Evolutionary conservation across 345 rosid species (phyloP).

Genomic region (Geranium brycei): DNA sequence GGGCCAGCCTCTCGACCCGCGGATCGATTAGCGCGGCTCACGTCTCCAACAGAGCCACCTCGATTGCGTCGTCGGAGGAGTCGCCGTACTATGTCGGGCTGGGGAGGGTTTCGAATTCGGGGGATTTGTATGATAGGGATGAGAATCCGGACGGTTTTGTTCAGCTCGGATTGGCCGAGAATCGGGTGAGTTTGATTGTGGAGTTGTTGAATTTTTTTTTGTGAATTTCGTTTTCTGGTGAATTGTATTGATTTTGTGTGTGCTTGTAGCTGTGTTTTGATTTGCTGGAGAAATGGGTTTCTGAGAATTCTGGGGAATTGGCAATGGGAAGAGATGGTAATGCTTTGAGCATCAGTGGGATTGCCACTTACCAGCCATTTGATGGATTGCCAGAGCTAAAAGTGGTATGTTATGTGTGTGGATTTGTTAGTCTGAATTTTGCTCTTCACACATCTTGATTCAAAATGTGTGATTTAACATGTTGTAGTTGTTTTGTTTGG

Average conservation of each 20-base stretch:
- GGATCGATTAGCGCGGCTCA: conserved; percentile 47
- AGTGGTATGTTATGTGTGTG: conserved; percentile 36
- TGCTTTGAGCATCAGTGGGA: conserved; percentile 43
- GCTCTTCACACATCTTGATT: too few species aligned
- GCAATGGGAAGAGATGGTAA: conserved; percentile 27
- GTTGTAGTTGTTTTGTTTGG: background rate
- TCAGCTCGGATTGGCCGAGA: conserved; percentile 85
- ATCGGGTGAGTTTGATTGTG: conserved; percentile 31
- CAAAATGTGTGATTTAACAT: background rate
- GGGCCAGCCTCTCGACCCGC: conserved; percentile 35
- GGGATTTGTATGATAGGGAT: conserved; percentile 47
- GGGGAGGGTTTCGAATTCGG: conserved; percentile 29
- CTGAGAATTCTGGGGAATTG: conserved; percentile 39
- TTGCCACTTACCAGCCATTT: conserved; percentile 54
- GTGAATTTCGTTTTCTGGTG: background rate
- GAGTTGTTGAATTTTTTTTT: background rate
- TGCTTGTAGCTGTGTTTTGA: conserved; percentile 59
- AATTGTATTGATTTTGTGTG: background rate
- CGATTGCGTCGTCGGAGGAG: conserved; percentile 44
- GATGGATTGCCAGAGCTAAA: conserved; percentile 67
- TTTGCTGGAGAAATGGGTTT: conserved; percentile 75
- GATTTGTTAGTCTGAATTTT: background rate
- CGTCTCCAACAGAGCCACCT: conserved; percentile 39
- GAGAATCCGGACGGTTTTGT: conserved; percentile 48
- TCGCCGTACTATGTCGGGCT: conserved; percentile 64